Evolutionary conservation across 129 eudicot genomes (phyloP), one percentile per base, ranked within the genome.

Genomic region (Solidago caesia): DNA sequence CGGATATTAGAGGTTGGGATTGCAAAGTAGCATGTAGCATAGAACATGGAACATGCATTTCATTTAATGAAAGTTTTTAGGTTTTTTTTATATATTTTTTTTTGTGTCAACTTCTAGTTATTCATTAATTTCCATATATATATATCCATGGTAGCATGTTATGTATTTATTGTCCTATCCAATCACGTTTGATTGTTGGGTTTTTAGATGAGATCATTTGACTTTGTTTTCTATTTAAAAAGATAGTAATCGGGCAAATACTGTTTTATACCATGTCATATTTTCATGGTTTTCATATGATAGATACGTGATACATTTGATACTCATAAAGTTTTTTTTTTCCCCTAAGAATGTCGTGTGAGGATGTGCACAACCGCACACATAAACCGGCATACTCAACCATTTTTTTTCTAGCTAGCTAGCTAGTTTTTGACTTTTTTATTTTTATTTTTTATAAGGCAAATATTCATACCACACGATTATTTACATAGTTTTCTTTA

Each of bases 171-270:
- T 77, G 21, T 41, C 66, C 71, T 62, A 49, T 78, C 77, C 76
- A 49, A 13, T 71, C 82, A 78, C 77, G 82, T 78, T 71, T 52
- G 10, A 70, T 71, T 78, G 82, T 71, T 77, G 77, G 77, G 5
- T 52, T 70, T 48, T 46, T 58, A 47, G 69, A 68, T 62, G 56
- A 69, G 71, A 77, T 77, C 42, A 1, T 39, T 47, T 68, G 71
- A 61, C 70, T 42, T 43, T 71, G 7, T 56, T 42, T 68, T 16
- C 4, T 68, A 11, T 27, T 46, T 47, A 27, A 8, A 47, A 47
- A 46, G 25, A 4, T 11, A 21, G 10, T 60, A 7, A 6, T 27
- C 27, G 21, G 29, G 29, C 15, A 15, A 4, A 16, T 15, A 56
- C 27, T 56, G 29, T 15, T 55, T 21, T 26, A 3, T 3, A 9